Evolutionary conservation across 257 asterid species (phyloP).

Genomic region (Solanum tarijense): DNA sequence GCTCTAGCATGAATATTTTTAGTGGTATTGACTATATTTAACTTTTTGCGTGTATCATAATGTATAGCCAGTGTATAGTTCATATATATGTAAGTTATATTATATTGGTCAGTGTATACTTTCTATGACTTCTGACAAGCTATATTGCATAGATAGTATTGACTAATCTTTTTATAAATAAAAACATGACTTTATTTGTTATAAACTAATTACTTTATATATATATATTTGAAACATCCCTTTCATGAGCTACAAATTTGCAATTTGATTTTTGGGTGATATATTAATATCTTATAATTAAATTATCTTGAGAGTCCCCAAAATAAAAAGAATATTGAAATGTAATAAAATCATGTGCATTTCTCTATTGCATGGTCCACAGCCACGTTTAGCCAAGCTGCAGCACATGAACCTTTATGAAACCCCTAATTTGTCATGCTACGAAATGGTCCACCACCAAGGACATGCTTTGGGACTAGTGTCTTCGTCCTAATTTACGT

Average conservation of each 20-base stretch:
- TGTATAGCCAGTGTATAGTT: too few species aligned
- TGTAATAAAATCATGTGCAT: background rate
- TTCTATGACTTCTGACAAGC: too few species aligned
- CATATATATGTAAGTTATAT: background rate
- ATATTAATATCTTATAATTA: background rate
- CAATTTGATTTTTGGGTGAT: background rate
- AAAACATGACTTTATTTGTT: too few species aligned
- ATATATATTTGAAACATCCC: background rate
- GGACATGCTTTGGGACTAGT: background rate
- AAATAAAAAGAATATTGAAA: background rate
- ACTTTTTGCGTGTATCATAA: too few species aligned
- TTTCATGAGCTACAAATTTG: background rate
- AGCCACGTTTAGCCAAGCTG: background rate
- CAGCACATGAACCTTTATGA: background rate
- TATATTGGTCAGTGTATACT: background rate
- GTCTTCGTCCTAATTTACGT: background rate
- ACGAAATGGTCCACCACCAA: background rate
- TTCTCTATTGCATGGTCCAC: background rate
- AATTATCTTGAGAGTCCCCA: background rate
- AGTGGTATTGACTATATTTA: background rate
- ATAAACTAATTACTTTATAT: too few species aligned
- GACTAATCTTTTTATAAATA: too few species aligned
- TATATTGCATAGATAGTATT: too few species aligned
- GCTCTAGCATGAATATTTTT: slow-evolving; percentile 35
- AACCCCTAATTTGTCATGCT: background rate